phyloP scores from a whole-genome alignment of 2,329 filamentous ascomycete species.

The Monosporascus sp. region DNA sequence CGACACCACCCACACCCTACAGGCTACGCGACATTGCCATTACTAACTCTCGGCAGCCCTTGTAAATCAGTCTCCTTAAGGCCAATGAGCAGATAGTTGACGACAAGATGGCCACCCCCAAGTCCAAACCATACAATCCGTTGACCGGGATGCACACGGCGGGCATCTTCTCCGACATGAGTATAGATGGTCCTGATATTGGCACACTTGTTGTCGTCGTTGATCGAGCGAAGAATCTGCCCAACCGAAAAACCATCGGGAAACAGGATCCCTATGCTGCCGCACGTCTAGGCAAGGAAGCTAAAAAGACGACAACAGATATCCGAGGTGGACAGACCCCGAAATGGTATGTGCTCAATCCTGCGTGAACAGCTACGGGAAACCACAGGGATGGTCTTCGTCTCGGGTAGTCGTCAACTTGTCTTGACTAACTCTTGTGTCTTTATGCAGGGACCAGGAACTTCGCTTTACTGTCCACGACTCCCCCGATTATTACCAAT shows the following conservation, averaged over 20 bases:
- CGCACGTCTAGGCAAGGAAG: constrained; percentile 88
- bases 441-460: constrained; percentile 78
- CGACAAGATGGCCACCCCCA: constrained; percentile 41
- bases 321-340: constrained; percentile 92
- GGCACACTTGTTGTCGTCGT: constrained; percentile 89
- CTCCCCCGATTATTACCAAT: constrained; percentile 89
- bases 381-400: no score
- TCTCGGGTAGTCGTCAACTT: neutral
- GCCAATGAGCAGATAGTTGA: constrained; percentile 6
- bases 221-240: constrained; percentile 93
- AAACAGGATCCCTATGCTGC: constrained; percentile 99
- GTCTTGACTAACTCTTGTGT: constrained; percentile 11
- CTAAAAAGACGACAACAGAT: constrained; percentile 94
- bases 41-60: no score
- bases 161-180: constrained; percentile 92
- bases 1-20: neutral
- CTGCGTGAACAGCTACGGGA: neutral
- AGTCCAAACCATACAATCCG: constrained; percentile 45
- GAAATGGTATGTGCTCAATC: constrained; percentile 64
- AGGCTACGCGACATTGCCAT: neutral
- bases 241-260: constrained; percentile 93
- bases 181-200: constrained; percentile 85
- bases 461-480: constrained; percentile 94
- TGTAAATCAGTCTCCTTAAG: neutral
- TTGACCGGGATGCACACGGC: constrained; percentile 71